Percentiles rank a stretch among this genome's conserved stretches.
Conservation (phyloP, 2,329 filamentous ascomycete species). For the Fusarium poae region DNA sequence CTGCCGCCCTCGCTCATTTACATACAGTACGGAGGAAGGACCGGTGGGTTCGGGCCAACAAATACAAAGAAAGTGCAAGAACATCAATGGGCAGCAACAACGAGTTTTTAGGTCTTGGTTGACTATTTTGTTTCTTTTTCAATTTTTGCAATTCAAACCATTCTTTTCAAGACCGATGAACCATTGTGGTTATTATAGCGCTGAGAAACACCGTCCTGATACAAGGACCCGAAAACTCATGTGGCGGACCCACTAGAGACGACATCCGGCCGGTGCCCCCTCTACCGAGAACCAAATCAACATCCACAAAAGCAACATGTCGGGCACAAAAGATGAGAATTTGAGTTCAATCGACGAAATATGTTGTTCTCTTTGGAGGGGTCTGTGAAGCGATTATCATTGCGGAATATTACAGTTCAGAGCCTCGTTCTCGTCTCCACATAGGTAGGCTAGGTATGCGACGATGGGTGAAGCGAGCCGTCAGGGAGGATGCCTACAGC, state of each 20-base stretch:
- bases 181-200: conserved; percentile 32
- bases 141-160: neutral
- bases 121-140: too few relatives aligned
- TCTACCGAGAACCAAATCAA: conserved; percentile 43
- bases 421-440: neutral
- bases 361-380: neutral
- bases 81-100: neutral
- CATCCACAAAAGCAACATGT: conserved; percentile 30
- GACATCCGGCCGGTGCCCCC: conserved; percentile 52
- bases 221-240: conserved; percentile 45
- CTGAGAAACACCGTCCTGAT: conserved; percentile 39
- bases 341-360: neutral
- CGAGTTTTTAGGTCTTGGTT: neutral
- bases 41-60: conserved; percentile 50
- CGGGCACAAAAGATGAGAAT: conserved; percentile 5
- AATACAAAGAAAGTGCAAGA: conserved; percentile 11
- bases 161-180: conserved; percentile 8
- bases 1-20: conserved; percentile 31
- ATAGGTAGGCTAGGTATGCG: conserved; percentile 13
- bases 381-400: neutral
- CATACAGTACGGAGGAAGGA: conserved; percentile 34
- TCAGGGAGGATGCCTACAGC: conserved; percentile 23
- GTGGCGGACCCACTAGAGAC: conserved; percentile 52
- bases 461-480: conserved; percentile 11
- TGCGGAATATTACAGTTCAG: neutral